Base-by-base conservation (phyloP, 169 alveolate species). In the Cryptosporidium bovis region DNA sequence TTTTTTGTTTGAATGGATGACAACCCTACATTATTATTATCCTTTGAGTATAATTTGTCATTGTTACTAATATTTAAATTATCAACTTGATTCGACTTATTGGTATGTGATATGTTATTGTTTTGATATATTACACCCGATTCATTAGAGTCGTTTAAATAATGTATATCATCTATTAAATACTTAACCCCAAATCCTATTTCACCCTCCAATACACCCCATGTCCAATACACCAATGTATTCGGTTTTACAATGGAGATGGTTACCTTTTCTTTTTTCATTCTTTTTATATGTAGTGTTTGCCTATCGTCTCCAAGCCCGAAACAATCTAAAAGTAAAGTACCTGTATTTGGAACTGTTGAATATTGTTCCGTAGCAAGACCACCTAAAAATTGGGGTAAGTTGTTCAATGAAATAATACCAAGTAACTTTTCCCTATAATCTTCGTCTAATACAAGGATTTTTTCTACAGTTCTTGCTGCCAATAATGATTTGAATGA, bases 261-360 rank as follows among this genome's bases (percentile, higher is more conserved):
- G 12, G 71, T 24, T 3, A 77, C 51, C 36, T 60, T 77, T 34
- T 77, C 87, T 48, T 77, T 77, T 60, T 77, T 77, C 87, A 77
- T 77, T n/a, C 87, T 77, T 46, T 77, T 77, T n/a, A 77, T 62
- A 77, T 77, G 71, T 12, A 77, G 33, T 24, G 87, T 77, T 48
- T 77, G 87, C 20, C 87, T 77, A 77, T 77, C 87, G 40, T 77
- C 87, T 27, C 87, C 87, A 34, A 77, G 87, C 5, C 87, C 87
- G 64, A 77, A 77, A 34, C 87, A 60, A 24, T 77, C 87, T 31
- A 77, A 77, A 15, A 77, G 36, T 36, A 77, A 62, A 29, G 87
- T 77, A 4, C 87, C 87, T 10, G 77, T 77, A 60, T 77, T 77
- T 44, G 87, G 87, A 24, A 77, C 87, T 34, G 77, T 58, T 24